These are phyloP conservation scores for Russula griseocarnosa DNA, from an alignment of 768 basidiomycete species.

Conservation along the genomic window DNA sequence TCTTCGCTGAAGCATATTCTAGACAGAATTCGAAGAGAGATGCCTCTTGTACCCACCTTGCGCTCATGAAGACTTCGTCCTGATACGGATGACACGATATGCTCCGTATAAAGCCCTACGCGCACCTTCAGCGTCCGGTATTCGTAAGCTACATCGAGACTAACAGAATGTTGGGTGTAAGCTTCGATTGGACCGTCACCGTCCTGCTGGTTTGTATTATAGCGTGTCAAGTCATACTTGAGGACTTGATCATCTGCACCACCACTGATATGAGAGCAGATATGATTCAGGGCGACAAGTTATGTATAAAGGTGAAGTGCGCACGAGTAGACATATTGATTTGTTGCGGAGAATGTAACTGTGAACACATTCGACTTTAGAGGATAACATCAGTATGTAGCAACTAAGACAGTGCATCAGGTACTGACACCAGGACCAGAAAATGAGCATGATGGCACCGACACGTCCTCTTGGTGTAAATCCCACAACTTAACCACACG, in stretches of 20 bases:
- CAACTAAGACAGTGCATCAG: background rate
- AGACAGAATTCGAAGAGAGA: background rate
- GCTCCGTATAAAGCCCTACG: constrained; percentile 60
- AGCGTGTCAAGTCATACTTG: constrained; percentile 24
- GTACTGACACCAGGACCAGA: constrained; percentile 32
- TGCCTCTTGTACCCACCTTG: constrained; percentile 46
- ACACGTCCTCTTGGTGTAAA: constrained; percentile 35
- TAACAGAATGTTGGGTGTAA: constrained; percentile 31
- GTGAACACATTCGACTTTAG: constrained; percentile 65
- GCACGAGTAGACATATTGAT: constrained; percentile 61
- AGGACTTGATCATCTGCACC: constrained; percentile 24
- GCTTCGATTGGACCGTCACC: constrained; percentile 10
- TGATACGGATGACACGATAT: constrained; percentile 62
- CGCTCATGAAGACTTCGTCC: constrained; percentile 66
- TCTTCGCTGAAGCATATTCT: constrained; percentile 51
- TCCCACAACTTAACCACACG: constrained; percentile 37
- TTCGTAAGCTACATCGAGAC: constrained; percentile 12
- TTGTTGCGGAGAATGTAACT: constrained; percentile 64
- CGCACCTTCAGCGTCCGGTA: constrained; percentile 13
- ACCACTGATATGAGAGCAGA: constrained; percentile 10
- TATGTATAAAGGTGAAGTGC: constrained; percentile 31
- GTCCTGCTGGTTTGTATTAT: background rate
- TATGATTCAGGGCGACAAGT: background rate
- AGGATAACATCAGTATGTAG: constrained; percentile 3
- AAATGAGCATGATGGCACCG: constrained; percentile 32